Base-by-base conservation (phyloP, 495 filamentous ascomycete genomes). In the Daldinia bambusicola region DNA sequence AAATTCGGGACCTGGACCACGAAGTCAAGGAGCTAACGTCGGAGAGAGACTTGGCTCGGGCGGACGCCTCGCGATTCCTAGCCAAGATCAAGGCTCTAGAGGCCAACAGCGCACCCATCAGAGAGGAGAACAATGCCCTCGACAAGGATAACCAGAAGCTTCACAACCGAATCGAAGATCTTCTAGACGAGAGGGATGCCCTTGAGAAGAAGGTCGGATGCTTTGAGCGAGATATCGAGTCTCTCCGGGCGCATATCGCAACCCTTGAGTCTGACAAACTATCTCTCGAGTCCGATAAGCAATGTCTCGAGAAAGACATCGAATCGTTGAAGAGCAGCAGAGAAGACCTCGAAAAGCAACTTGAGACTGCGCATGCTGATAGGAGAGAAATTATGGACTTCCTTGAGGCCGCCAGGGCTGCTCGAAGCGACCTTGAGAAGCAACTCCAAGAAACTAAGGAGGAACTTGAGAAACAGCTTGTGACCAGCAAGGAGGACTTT, bases 1-100 rank as follows among this genome's bases (percentile, higher is more conserved):
- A 76, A 14, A 69, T 80, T 41, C 67, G 67, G 12, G 75, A 80
- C 22, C 69, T 86, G 8, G 76, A 82, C 59, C 71, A 78, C 59
- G 77, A 80, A 34, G 82, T 78, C 66, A 77, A 74, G 61, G 81
- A 77, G 12, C 45, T 71, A 20, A 73, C 62, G 6, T 45, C 38
- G 4, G 61, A 73, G 66, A 51, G 70, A 52, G 51, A 73, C 45
- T 37, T 43, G 0, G 66, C 66, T 31, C 64, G 56, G 8, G 51
- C n/a, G 20, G 62, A 72, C 32, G 72, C 70, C 8, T 37, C 55
- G 14, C 48, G 41, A 20, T 67, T 77, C 20, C 66, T 66, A 16
- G 65, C 59, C 1, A 74, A 61, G 58, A 63, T 78, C 16, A 70
- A 63, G 61, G 37, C 53, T 22, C 36, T 69, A 8, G 72, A 75